Percentiles rank a stretch among this genome's conserved stretches.
Evolutionary conservation across 148 eudicot genomes (phyloP).

Genomic region (Arbutus unedo): DNA sequence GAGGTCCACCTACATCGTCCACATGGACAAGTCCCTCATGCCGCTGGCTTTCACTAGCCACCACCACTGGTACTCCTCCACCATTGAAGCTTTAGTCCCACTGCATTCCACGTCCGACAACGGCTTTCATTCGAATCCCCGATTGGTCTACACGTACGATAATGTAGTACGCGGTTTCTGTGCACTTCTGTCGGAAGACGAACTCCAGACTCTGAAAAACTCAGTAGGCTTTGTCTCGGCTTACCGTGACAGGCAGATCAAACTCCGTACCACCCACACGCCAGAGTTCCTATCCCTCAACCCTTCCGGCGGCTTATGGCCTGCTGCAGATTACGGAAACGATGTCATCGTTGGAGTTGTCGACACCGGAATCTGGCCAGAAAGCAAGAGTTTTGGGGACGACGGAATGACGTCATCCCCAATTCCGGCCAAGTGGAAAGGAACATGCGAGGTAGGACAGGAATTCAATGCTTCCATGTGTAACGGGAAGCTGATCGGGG

Average conservation of each 20-base stretch:
- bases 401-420: constrained; percentile 15
- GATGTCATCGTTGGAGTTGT: constrained; percentile 41
- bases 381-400: constrained; percentile 37
- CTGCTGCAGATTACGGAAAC: constrained; percentile 33
- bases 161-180: constrained; percentile 33
- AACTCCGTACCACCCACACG: constrained; percentile 34
- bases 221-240: constrained; percentile 37
- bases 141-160: constrained; percentile 33
- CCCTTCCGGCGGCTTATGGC: constrained; percentile 33
- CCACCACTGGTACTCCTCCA: constrained; percentile 34
- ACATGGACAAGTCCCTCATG: constrained; percentile 45
- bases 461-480: constrained; percentile 33
- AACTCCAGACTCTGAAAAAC: constrained; percentile 28
- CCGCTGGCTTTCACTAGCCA: constrained; percentile 32
- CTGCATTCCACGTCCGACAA: neutral
- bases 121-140: neutral
- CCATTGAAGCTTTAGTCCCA: constrained; percentile 14
- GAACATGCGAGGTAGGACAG: constrained; percentile 33
- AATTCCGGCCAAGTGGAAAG: constrained; percentile 38
- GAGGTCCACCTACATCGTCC: constrained; percentile 35
- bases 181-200: constrained; percentile 25
- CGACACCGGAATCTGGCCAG: constrained; percentile 45
- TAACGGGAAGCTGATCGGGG: constrained; percentile 44
- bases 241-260: constrained; percentile 20
- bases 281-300: constrained; percentile 25